A percentile compares a stretch with the other conserved stretches of the same genome.
These are phyloP conservation scores for Leccinum boreale DNA, from an alignment of 768 basidiomycete genomes.

Conservation along the genomic window DNA sequence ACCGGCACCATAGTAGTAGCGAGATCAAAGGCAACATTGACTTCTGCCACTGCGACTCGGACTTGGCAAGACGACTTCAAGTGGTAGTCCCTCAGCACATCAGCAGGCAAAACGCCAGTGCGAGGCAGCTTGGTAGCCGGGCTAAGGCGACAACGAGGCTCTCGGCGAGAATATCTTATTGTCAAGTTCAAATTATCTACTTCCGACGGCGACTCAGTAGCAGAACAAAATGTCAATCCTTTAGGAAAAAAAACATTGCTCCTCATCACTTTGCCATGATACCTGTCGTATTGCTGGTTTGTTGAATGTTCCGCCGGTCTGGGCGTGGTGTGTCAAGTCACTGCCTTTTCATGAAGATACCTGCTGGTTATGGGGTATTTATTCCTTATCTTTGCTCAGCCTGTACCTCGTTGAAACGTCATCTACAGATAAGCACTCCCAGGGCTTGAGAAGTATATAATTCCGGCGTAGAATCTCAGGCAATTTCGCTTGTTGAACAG, in stretches of 20 bases:
- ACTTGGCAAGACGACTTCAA: neutral
- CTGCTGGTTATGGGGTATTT: neutral
- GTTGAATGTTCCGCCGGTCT: neutral
- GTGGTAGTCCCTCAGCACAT: neutral
- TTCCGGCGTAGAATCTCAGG: neutral
- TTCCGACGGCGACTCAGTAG: neutral
- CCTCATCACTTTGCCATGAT: neutral
- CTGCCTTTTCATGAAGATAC: neutral
- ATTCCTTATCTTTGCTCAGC: conserved; percentile 15
- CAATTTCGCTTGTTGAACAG: neutral
- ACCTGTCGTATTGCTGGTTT: neutral
- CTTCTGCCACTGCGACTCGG: neutral
- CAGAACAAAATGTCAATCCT: neutral
- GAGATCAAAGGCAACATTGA: neutral
- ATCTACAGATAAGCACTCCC: conserved; percentile 16
- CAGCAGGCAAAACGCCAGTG: neutral
- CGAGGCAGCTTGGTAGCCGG: neutral
- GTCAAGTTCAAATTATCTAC: neutral
- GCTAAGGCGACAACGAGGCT: neutral
- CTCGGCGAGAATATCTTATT: neutral
- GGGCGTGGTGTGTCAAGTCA: neutral
- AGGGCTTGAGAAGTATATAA: conserved; percentile 7
- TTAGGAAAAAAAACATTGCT: neutral
- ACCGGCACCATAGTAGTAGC: neutral
- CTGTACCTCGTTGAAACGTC: neutral